Evolutionary conservation across 352 stramenopile species (phyloP).

Genomic region (Pythium phragmiticola): DNA sequence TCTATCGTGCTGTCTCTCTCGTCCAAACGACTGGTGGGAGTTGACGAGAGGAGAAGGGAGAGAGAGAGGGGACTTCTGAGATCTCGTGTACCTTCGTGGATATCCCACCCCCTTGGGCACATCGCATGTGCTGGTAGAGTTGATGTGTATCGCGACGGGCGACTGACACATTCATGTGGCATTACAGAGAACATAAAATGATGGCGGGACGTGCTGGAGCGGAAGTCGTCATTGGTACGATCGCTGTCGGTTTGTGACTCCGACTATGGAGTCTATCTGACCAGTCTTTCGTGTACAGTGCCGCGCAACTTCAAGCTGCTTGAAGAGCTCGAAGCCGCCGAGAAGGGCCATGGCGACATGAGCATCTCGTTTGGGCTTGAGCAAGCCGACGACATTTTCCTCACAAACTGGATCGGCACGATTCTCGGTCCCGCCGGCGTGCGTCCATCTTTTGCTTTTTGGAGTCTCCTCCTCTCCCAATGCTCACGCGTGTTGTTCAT

Average conservation of each 20-base stretch:
- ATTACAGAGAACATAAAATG: constrained; percentile 3
- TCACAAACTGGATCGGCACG: constrained; percentile 97
- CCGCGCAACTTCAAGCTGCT: constrained; percentile 94
- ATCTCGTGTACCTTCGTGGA: neutral
- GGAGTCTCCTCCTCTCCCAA: neutral
- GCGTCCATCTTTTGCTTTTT: constrained; percentile 29
- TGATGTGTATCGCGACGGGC: neutral
- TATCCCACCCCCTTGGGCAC: neutral
- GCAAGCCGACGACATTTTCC: constrained; percentile 96
- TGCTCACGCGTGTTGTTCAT: neutral
- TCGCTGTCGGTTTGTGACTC: neutral
- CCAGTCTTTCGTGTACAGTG: constrained; percentile 35
- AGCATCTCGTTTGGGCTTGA: constrained; percentile 95
- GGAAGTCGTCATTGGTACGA: constrained; percentile 77
- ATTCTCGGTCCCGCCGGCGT: constrained; percentile 96
- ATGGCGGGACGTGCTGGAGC: constrained; percentile 72
- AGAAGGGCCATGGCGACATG: constrained; percentile 93
- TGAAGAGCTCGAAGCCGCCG: constrained; percentile 90
- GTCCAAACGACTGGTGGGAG: neutral
- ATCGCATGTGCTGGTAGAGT: neutral
- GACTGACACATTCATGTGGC: neutral
- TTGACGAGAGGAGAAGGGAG: neutral
- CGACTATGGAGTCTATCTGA: neutral
- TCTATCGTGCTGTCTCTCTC: neutral
- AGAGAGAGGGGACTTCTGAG: neutral